A percentile compares a stretch with the other conserved stretches of the same genome.
These are phyloP conservation scores for Arctostaphylos glauca DNA, from an alignment of 148 eudicot genomes.

Conservation along the genomic window DNA sequence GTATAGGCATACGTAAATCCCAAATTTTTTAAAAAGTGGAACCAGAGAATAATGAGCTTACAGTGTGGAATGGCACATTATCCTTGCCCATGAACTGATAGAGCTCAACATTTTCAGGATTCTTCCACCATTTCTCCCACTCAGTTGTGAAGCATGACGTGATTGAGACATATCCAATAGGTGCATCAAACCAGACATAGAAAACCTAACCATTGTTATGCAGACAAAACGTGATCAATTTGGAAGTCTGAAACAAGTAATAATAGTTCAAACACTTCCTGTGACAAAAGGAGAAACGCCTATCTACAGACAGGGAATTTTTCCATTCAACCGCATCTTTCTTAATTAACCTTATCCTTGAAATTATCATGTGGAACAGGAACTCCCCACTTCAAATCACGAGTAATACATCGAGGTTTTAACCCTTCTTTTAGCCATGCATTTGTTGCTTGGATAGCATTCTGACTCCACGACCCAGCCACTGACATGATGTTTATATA, in stretches of 20 bases:
- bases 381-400: constrained; percentile 94
- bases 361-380: constrained; percentile 82
- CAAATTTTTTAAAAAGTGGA: not conserved
- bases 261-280: not conserved
- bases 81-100: constrained; percentile 97
- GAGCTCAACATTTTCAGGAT: constrained; percentile 82
- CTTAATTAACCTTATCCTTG: constrained; percentile 63
- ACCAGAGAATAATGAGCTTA: constrained; percentile 23
- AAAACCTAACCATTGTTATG: constrained; percentile 48
- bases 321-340: not conserved
- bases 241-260: not conserved
- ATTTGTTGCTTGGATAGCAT: constrained; percentile 78
- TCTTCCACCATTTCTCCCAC: constrained; percentile 97
- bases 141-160: constrained; percentile 77
- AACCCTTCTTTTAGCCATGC: constrained; percentile 89
- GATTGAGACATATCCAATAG: constrained; percentile 88
- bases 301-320: not conserved
- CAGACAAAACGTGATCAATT: not conserved
- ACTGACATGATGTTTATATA: constrained; percentile 58
- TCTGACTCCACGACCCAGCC: constrained; percentile 85
- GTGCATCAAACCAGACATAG: constrained; percentile 96
- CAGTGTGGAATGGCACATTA: constrained; percentile 91
- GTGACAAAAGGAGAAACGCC: not conserved
- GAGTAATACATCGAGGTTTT: constrained; percentile 75
- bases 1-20: not conserved